phyloP scores from a whole-genome alignment of 2,329 filamentous ascomycete genomes.

The Myriosclerotinia curreyana region DNA sequence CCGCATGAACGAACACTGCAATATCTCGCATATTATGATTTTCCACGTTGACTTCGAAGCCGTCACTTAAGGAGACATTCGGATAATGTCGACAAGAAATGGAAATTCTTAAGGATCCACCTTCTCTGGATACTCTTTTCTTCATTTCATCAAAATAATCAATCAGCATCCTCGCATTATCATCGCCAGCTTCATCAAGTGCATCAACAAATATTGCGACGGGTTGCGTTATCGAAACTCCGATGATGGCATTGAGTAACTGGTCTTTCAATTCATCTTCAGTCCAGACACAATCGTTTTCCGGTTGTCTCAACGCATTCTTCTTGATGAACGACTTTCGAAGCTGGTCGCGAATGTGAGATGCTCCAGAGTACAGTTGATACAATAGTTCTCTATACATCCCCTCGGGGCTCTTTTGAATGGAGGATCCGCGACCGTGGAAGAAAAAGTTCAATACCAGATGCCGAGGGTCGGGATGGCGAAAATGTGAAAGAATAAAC shows the following conservation, averaged over 20 bases:
- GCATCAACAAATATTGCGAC: conserved; percentile 25
- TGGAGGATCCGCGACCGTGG: conserved; percentile 37
- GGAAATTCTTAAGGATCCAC: conserved; percentile 21
- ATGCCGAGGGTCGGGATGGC: neutral
- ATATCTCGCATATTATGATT: conserved; percentile 39
- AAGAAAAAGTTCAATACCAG: conserved; percentile 40
- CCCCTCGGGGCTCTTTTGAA: conserved; percentile 40
- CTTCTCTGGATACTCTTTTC: neutral
- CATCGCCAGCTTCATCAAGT: conserved; percentile 24
- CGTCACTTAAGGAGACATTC: conserved; percentile 19
- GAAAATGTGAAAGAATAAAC: conserved; percentile 35
- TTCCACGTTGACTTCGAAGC: conserved; percentile 37
- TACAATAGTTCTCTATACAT: conserved; percentile 42
- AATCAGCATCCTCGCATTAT: conserved; percentile 17
- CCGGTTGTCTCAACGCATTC: neutral
- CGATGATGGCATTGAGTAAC: conserved; percentile 8
- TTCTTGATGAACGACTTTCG: neutral
- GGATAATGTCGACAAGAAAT: conserved; percentile 34
- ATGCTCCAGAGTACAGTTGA: conserved; percentile 25
- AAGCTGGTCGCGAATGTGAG: neutral
- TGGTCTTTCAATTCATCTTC: conserved; percentile 17
- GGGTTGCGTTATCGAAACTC: neutral
- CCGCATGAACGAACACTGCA: conserved; percentile 33
- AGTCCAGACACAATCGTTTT: conserved; percentile 20
- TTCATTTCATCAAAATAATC: conserved; percentile 19